phyloP scores from a whole-genome alignment of 352 stramenopile genomes.

The Phytophthora hybrid region DNA sequence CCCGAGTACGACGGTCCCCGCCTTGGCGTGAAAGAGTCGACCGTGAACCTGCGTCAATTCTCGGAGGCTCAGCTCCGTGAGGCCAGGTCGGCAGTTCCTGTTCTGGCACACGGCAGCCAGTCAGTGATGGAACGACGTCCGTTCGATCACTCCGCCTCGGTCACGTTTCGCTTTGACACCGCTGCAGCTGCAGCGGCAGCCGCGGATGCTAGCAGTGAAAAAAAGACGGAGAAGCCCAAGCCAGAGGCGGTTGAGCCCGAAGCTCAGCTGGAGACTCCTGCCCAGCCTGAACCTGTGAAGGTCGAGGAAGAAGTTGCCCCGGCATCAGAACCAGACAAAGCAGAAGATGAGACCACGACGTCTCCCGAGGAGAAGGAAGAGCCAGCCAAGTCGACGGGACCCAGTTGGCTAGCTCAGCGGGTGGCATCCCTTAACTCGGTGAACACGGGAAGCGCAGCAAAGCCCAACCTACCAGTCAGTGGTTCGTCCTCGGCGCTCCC shows the following conservation, averaged over 20 bases:
- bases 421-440: constrained; percentile 40
- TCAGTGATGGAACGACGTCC: constrained; percentile 70
- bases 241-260: constrained; percentile 22
- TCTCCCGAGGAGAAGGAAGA: constrained; percentile 34
- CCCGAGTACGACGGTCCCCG: constrained; percentile 71
- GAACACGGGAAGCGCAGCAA: constrained; percentile 25
- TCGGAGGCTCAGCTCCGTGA: constrained; percentile 72
- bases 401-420: constrained; percentile 39
- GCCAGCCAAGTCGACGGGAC: constrained; percentile 23
- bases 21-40: constrained; percentile 81
- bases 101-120: constrained; percentile 64
- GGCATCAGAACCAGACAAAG: constrained; percentile 24
- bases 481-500: constrained; percentile 45
- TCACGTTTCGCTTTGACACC: constrained; percentile 71
- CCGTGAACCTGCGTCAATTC: constrained; percentile 72
- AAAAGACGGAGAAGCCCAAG: constrained; percentile 22
- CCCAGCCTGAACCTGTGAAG: constrained; percentile 22
- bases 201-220: constrained; percentile 33
- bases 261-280: constrained; percentile 17
- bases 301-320: constrained; percentile 12
- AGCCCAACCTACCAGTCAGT: constrained; percentile 34
- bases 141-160: constrained; percentile 73
- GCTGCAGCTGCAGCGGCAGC: constrained; percentile 43
- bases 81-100: constrained; percentile 60
- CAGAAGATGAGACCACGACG: constrained; percentile 13